These are phyloP conservation scores for Candida endomychidarum DNA, from an alignment of 805 yeast species.

Conservation along the genomic window DNA sequence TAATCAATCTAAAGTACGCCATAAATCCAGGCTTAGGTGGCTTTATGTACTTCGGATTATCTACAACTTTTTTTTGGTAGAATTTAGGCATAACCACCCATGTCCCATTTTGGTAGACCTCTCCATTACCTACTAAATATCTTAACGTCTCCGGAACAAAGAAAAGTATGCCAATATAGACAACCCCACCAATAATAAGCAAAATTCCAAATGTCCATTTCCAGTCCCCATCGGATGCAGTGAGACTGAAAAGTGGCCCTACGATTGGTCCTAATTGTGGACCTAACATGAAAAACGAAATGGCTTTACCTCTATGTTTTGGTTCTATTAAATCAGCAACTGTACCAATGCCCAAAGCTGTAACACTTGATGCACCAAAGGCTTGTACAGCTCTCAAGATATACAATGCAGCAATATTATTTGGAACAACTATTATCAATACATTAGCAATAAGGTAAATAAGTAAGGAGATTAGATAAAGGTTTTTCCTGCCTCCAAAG, in stretches of 20 bases:
- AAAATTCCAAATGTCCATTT: conserved; percentile 36
- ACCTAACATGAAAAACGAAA: conserved; percentile 38
- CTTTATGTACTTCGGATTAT: conserved; percentile 32
- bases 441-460: conserved; percentile 29
- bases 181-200: conserved; percentile 26
- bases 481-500: conserved; percentile 44
- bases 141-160: conserved; percentile 43
- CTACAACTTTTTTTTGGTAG: conserved; percentile 24
- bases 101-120: conserved; percentile 17
- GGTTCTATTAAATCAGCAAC: conserved; percentile 35
- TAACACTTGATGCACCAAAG: conserved; percentile 36
- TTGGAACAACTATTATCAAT: conserved; percentile 30
- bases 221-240: conserved; percentile 30
- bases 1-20: conserved; percentile 36
- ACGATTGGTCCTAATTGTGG: conserved; percentile 40
- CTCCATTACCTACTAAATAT: conserved; percentile 38
- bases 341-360: conserved; percentile 39
- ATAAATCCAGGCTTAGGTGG: conserved; percentile 47
- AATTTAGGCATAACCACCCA: conserved; percentile 29
- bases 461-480: conserved; percentile 27
- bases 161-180: conserved; percentile 24
- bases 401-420: conserved; percentile 29
- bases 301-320: conserved; percentile 28
- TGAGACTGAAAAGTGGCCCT: conserved; percentile 34
- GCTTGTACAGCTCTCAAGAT: conserved; percentile 35